Base-by-base conservation (phyloP, 2,329 filamentous ascomycete species). In the Stachybotrys chartarum region DNA sequence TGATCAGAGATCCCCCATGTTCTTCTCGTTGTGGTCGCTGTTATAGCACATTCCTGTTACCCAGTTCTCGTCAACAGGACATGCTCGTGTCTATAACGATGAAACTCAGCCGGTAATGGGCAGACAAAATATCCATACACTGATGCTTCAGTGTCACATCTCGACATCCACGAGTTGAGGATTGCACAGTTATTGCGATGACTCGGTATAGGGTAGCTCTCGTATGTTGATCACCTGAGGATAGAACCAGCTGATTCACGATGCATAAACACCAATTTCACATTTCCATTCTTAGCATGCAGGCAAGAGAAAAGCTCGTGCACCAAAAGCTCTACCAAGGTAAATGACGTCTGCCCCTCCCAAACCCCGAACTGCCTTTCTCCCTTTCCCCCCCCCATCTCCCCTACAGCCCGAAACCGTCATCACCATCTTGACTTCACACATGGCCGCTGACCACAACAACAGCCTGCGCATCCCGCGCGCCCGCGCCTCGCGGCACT, bases 391-490 rank as follows among this genome's bases (percentile, higher is more conserved):
- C 3, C 2, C 35, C 35, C 35, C 35, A 42, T 42, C 35, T 42
- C 35, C 14, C 35, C 35, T 14, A 14, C 35, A 24, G 24, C 14
- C 12, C 35, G 35, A 42, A 42, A 42, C 24, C 24, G 24, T 24
- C 24, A 24, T 24, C 24, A 24, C 3, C 24, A 2, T 4, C 24
- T 24, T 24, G 24, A 24, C 4, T 4, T 24, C 24, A 24, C 24
- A 2, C 24, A 69, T 69, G 67, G 55, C 58, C 48, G 63, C 45
- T 24, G 45, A 47, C 45, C 17, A 59, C 55, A 61, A 61, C 54
- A 59, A 62, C 51, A 69, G 64, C 53, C 62, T 69, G 55, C 66
- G 67, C 47, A 58, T 66, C 52, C 66, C 63, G 55, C 67, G 64
- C 52, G 60, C 65, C 32, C 51, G 64, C 49, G 56, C 53, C 35